Base-by-base conservation (phyloP, 306 rosid species). In the Citrullus mucosospermus region DNA sequence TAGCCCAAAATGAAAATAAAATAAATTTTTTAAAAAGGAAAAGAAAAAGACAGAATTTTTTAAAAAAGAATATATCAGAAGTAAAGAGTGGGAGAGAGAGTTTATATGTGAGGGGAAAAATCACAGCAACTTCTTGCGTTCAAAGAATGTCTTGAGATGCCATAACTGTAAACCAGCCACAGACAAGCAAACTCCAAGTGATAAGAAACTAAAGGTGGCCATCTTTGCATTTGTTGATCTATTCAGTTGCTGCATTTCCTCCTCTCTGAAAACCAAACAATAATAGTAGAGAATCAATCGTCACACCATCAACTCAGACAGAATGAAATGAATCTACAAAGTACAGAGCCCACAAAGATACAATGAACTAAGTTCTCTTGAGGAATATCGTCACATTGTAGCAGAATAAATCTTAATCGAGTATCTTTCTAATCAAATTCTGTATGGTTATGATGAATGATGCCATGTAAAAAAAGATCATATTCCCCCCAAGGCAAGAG, bases 141-240 rank as follows among this genome's bases (percentile, higher is more conserved):
- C 92, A 77, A 95, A 95, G 89, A 91, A 95, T 63, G 94, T 51
- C 92, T 91, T 95, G 86, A 95, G 88, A 87, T 95, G 93, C 98
- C 97, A 94, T 68, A 92, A 77, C 74, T 95, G 99, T 83, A 95
- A 48, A 79, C 93, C 87, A 22, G 99, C 96, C 20, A 95, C 99
- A 11, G 99, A 91, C 80, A 92, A 59, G 91, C 97, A 92, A 58
- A 94, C 82, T 83, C 79, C 65, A 41, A 95, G 83, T 16, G 97
- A 95, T 80, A 95, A 87, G 79, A 91, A 85, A 82, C 97, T 81
- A 82, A 92, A 89, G 38, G 90, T 87, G 10, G 92, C 85, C 99
- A 95, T 91, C 84, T 88, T 89, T 80, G 87, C 30, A 79, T 87
- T 87, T 1, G 97, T 95, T 78, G 89, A 66, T 82, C 86, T 81